Percentiles rank a stretch among this genome's conserved stretches.
phyloP scores from a whole-genome alignment of 2,329 filamentous ascomycete genomes.

The Sordariomycetes sp. region DNA sequence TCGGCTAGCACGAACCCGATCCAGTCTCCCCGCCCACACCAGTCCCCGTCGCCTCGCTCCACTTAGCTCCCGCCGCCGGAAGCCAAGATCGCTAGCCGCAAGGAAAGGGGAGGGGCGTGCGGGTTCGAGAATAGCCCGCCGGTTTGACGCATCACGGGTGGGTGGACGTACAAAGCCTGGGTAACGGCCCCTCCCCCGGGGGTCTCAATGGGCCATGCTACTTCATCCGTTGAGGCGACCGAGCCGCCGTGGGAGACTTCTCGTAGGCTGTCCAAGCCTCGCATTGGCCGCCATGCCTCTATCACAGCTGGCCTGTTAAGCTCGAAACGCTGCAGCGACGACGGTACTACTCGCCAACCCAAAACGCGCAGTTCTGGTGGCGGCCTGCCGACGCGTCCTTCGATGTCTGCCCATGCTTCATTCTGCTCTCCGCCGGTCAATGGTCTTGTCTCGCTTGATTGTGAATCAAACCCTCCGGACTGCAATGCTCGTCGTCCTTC shows the following conservation, averaged over 20 bases:
- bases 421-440: neutral
- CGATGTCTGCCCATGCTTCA: neutral
- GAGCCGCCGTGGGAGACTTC: constrained; percentile 20
- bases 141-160: neutral
- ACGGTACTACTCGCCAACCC: constrained; percentile 13
- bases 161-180: constrained; percentile 3
- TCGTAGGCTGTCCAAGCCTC: constrained; percentile 39
- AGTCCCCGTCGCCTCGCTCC: neutral
- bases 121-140: neutral
- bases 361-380: constrained; percentile 7
- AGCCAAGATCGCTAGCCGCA: neutral
- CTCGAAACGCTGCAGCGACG: constrained; percentile 14
- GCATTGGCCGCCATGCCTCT: constrained; percentile 22
- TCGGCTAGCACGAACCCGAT: constrained; percentile 3
- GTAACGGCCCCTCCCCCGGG: constrained; percentile 1
- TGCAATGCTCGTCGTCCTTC: neutral
- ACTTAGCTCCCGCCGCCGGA: neutral
- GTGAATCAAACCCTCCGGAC: neutral
- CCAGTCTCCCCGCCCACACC: neutral
- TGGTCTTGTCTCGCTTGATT: neutral
- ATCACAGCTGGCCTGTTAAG: constrained; percentile 25
- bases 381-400: neutral
- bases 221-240: constrained; percentile 24
- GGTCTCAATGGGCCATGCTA: constrained; percentile 33
- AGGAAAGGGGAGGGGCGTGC: neutral